Evolutionary conservation across 306 rosid species (phyloP).

Genomic region (Trichosanthes truncata): DNA sequence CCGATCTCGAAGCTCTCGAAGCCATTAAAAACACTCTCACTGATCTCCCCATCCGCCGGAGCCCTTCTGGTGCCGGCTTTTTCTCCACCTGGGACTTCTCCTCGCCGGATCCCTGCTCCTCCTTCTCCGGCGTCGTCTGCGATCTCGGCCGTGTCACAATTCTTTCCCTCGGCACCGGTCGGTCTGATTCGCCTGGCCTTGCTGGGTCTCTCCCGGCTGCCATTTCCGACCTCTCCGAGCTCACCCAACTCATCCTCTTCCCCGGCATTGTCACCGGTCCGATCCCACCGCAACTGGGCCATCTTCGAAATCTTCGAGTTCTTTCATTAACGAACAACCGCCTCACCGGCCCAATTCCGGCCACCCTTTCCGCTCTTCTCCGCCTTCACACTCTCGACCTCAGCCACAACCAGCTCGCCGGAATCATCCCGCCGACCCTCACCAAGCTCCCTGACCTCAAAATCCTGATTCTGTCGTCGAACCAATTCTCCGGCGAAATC

Average conservation of each 20-base stretch:
- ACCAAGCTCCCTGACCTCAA: constrained; percentile 31
- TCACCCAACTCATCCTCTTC: constrained; percentile 67
- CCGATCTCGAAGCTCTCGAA: constrained; percentile 51
- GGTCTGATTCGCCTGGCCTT: constrained; percentile 27
- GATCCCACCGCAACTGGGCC: constrained; percentile 40
- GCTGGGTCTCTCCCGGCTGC: constrained; percentile 48
- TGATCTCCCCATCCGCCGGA: constrained; percentile 25
- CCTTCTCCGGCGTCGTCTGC: constrained; percentile 65
- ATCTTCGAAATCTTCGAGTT: constrained; percentile 48
- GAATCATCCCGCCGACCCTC: constrained; percentile 40
- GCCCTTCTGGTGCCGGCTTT: constrained; percentile 17
- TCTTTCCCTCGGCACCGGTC: constrained; percentile 52
- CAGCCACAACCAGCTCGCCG: constrained; percentile 52
- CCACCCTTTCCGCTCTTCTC: constrained; percentile 27
- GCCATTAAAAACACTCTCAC: constrained; percentile 46
- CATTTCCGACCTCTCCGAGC: constrained; percentile 39
- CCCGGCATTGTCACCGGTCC: constrained; percentile 75
- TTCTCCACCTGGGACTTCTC: constrained; percentile 77
- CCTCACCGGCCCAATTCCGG: constrained; percentile 50
- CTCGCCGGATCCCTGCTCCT: constrained; percentile 56
- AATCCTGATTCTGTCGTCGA: constrained; percentile 49
- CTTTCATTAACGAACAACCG: constrained; percentile 57
- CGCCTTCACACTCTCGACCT: constrained; percentile 77
- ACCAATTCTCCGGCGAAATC: constrained; percentile 29
- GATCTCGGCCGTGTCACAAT: constrained; percentile 32